Evolutionary conservation across 140 eudicot species (phyloP).

Genomic region (Bidens hawaiensis): DNA sequence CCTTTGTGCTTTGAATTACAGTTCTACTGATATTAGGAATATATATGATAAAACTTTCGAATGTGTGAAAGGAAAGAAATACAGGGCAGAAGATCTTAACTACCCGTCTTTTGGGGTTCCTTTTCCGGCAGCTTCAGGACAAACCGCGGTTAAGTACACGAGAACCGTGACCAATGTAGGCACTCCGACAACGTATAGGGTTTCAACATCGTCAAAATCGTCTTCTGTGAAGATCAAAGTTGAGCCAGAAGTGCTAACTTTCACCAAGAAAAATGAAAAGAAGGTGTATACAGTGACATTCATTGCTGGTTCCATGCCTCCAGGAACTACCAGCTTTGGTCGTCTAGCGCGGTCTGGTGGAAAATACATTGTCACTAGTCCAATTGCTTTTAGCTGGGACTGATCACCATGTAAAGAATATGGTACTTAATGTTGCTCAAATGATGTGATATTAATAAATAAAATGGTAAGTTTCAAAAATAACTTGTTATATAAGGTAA

Average conservation of each 20-base stretch:
- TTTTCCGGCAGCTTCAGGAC: slow-evolving; percentile 36
- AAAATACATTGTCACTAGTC: slow-evolving; percentile 46
- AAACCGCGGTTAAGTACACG: slow-evolving; percentile 38
- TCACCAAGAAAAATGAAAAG: slow-evolving; percentile 41
- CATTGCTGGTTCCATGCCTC: slow-evolving; percentile 48
- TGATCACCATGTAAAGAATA: too few species aligned
- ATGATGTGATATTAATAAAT: too few species aligned
- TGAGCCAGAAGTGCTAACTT: slow-evolving; percentile 42
- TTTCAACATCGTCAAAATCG: slow-evolving; percentile 32
- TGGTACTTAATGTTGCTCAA: too few species aligned
- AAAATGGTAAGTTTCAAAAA: too few species aligned
- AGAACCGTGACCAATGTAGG: slow-evolving; percentile 78
- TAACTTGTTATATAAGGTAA: too few species aligned
- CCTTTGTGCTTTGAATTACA: slow-evolving; percentile 62
- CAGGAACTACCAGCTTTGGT: slow-evolving; percentile 46
- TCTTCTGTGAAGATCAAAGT: slow-evolving; percentile 48
- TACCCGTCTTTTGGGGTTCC: slow-evolving; percentile 45
- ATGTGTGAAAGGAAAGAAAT: slow-evolving; percentile 36
- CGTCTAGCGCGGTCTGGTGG: slow-evolving; percentile 55
- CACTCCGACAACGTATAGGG: slow-evolving; percentile 52
- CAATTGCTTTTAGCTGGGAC: slow-evolving; percentile 33
- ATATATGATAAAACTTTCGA: slow-evolving; percentile 18
- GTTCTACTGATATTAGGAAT: slow-evolving; percentile 27
- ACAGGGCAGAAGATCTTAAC: slow-evolving; percentile 39
- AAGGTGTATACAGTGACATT: slow-evolving; percentile 55